Evolutionary conservation across 352 stramenopile genomes (phyloP).

Genomic region (Globisporangium rhizosaccharum): DNA sequence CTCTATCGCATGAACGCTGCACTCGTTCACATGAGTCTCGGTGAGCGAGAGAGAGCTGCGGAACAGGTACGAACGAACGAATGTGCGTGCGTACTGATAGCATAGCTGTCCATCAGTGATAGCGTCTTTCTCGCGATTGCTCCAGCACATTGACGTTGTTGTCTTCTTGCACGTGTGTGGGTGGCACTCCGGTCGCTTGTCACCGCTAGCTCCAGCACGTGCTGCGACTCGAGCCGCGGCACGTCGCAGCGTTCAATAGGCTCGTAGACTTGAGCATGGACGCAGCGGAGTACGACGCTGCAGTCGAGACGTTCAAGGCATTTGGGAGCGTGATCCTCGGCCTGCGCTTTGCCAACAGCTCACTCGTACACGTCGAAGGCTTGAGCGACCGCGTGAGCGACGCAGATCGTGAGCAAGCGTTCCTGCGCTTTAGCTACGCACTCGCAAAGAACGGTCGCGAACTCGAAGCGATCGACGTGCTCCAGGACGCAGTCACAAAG

Average conservation of each 20-base stretch:
- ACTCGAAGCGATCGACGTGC: slow-evolving; percentile 28
- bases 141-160: background rate
- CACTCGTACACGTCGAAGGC: background rate
- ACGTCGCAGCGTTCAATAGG: slow-evolving; percentile 20
- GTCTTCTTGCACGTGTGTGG: too few relatives aligned
- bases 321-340: slow-evolving; percentile 16
- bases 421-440: slow-evolving; percentile 38
- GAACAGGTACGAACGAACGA: slow-evolving; percentile 1
- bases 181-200: background rate
- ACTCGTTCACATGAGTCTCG: slow-evolving; percentile 1
- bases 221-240: slow-evolving; percentile 17
- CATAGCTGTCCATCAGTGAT: background rate
- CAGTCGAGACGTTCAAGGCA: slow-evolving; percentile 18
- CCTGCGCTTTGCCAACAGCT: background rate
- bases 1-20: slow-evolving; percentile 22
- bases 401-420: slow-evolving; percentile 23
- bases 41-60: background rate
- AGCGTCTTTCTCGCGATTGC: background rate
- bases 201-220: slow-evolving; percentile 5
- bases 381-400: background rate
- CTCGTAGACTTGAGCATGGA: slow-evolving; percentile 21
- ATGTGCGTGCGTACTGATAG: background rate
- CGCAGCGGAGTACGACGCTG: background rate
- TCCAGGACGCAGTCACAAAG: slow-evolving; percentile 18
- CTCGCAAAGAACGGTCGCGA: slow-evolving; percentile 18